These are phyloP conservation scores for Roridomyces roridus DNA, from an alignment of 768 basidiomycete genomes.

Conservation along the genomic window DNA sequence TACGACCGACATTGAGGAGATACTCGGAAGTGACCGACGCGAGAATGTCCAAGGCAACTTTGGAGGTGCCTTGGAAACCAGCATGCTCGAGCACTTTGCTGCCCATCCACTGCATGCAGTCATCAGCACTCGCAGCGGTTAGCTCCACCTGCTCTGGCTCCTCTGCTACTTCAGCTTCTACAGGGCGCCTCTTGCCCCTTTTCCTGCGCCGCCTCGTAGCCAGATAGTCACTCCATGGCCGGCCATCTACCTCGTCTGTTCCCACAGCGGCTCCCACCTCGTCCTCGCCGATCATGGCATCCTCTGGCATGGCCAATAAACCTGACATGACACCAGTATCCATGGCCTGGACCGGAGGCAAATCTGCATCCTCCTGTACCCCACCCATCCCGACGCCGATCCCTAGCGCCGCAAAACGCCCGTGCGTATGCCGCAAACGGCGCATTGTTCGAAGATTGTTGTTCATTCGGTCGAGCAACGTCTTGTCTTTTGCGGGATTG, in stretches of 20 bases:
- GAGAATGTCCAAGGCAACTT: conserved; percentile 77
- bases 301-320: conserved; percentile 42
- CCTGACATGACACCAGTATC: not conserved
- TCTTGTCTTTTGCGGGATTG: conserved; percentile 40
- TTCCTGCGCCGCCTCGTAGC: conserved; percentile 12
- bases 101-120: conserved; percentile 76
- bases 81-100: conserved; percentile 85
- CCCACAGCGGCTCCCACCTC: conserved; percentile 42
- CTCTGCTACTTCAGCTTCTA: not conserved
- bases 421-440: conserved; percentile 74
- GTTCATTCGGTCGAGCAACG: conserved; percentile 76
- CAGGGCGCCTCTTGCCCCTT: conserved; percentile 12
- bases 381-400: conserved; percentile 31
- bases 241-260: conserved; percentile 62
- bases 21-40: conserved; percentile 82
- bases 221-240: conserved; percentile 54
- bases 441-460: conserved; percentile 78
- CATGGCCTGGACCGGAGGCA: conserved; percentile 12
- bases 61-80: conserved; percentile 92
- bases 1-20: conserved; percentile 84
- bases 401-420: conserved; percentile 68
- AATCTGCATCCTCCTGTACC: not conserved
- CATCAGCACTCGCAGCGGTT: conserved; percentile 62
- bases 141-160: conserved; percentile 48
- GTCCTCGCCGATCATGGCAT: conserved; percentile 36